Evolutionary conservation across 768 basidiomycete genomes (phyloP).

Genomic region (Epithele typhae): DNA sequence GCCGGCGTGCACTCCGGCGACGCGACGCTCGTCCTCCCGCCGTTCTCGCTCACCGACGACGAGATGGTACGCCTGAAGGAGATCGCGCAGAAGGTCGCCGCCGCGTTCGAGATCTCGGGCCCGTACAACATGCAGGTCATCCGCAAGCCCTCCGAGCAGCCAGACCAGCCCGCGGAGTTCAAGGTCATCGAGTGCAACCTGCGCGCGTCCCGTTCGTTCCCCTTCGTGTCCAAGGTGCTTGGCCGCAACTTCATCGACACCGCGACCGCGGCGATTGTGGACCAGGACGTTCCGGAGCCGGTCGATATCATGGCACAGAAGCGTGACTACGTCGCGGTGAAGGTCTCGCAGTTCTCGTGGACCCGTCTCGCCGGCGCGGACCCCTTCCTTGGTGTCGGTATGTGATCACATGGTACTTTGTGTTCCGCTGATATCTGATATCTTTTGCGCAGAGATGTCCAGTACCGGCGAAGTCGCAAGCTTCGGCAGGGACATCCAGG

Average conservation of each 20-base stretch:
- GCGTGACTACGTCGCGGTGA: constrained; percentile 91
- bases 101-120: constrained; percentile 93
- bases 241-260: constrained; percentile 97
- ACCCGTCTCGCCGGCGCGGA: constrained; percentile 94
- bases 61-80: constrained; percentile 89
- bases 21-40: constrained; percentile 95
- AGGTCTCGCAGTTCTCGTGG: constrained; percentile 98
- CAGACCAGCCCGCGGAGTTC: constrained; percentile 58
- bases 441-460: constrained; percentile 79
- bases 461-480: constrained; percentile 97
- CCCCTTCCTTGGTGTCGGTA: constrained; percentile 93
- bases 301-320: constrained; percentile 87
- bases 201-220: constrained; percentile 97
- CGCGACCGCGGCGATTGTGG: constrained; percentile 84
- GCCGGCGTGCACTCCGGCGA: constrained; percentile 99
- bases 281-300: constrained; percentile 83
- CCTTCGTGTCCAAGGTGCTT: constrained; percentile 97
- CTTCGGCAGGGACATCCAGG: constrained; percentile 90
- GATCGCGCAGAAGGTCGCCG: constrained; percentile 93
- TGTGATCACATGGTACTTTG: constrained; percentile 27
- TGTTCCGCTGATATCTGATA: neutral
- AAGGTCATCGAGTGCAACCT: constrained; percentile 99
- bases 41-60: constrained; percentile 67
- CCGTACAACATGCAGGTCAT: constrained; percentile 99
- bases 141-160: constrained; percentile 57